phyloP scores from a whole-genome alignment of 202 grass and related monocot genomes.

The Cymbopogon flexuosus region DNA sequence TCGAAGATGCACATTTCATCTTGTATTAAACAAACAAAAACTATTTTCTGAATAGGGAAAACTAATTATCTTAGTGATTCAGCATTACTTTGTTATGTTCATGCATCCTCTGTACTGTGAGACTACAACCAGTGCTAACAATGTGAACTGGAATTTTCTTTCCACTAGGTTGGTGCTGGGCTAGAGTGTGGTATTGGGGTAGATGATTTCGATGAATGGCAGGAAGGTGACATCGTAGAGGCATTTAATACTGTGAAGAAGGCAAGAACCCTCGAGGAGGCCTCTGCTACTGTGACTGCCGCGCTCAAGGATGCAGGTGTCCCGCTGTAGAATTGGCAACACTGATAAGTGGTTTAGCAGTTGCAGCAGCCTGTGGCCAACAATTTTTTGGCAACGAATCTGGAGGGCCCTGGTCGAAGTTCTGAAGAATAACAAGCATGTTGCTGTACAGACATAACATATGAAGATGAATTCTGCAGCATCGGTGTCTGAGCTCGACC shows the following conservation, averaged over 20 bases:
- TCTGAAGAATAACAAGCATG: conserved; percentile 22
- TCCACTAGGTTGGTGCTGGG: conserved; percentile 56
- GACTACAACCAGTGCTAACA: conserved; percentile 1
- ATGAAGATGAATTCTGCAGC: conserved; percentile 18
- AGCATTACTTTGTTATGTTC: conserved; percentile 5
- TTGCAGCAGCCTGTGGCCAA: conserved; percentile 25
- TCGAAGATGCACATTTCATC: neutral
- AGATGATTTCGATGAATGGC: conserved; percentile 80
- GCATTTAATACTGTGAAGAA: conserved; percentile 81
- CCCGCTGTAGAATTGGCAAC: conserved; percentile 36
- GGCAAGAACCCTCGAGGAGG: conserved; percentile 84
- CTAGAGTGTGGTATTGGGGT: conserved; percentile 87
- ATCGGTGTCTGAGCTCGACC: conserved; percentile 14
- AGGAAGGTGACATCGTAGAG: conserved; percentile 65
- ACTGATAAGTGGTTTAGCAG: conserved; percentile 6
- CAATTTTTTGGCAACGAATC: conserved; percentile 29
- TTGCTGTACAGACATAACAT: conserved; percentile 14
- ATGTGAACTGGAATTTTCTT: neutral
- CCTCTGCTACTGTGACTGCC: conserved; percentile 66
- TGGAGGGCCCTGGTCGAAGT: conserved; percentile 5
- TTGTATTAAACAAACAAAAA: neutral
- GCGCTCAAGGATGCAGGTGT: conserved; percentile 70
- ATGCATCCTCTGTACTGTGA: neutral
- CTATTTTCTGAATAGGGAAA: neutral
- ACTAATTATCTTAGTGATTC: neutral